phyloP scores from a whole-genome alignment of 225 moss, liverwort and hornwort genomes.

The Climacium dendroides region DNA sequence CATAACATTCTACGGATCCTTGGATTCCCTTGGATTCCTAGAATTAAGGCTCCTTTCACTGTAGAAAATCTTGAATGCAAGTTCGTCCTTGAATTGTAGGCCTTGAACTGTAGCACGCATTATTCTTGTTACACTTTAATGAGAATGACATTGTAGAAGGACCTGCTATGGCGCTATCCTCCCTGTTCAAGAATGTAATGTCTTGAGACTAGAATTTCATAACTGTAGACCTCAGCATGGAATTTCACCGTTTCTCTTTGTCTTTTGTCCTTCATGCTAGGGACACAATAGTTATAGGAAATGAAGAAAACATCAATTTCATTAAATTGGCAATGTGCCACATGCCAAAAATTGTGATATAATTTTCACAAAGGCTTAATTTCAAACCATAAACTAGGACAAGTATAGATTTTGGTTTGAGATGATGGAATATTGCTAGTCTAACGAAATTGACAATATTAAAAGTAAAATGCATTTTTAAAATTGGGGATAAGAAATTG shows the following conservation, averaged over 20 bases:
- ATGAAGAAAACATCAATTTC: not conserved
- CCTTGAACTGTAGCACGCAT: not conserved
- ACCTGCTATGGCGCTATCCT: not conserved
- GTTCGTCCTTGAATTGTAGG: too few relatives aligned
- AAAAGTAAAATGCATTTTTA: not conserved
- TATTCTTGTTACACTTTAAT: not conserved
- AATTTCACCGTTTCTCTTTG: not conserved
- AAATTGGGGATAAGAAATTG: not conserved
- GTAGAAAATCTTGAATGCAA: not conserved
- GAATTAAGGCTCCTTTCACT: not conserved
- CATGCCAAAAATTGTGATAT: not conserved
- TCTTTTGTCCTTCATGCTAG: not conserved
- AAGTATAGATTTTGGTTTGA: not conserved
- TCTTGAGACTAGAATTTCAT: not conserved
- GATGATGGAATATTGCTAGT: accelerated
- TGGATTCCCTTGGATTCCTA: not conserved
- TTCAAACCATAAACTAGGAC: not conserved
- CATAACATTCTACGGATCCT: not conserved
- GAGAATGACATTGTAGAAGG: not conserved
- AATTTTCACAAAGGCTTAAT: not conserved
- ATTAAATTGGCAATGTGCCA: not conserved
- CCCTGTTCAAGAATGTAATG: not conserved
- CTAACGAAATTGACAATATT: not conserved
- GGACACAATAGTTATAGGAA: too few relatives aligned
- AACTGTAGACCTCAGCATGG: not conserved